Conservation (phyloP, 352 stramenopile genomes). For the Globisporangium splendens region DNA sequence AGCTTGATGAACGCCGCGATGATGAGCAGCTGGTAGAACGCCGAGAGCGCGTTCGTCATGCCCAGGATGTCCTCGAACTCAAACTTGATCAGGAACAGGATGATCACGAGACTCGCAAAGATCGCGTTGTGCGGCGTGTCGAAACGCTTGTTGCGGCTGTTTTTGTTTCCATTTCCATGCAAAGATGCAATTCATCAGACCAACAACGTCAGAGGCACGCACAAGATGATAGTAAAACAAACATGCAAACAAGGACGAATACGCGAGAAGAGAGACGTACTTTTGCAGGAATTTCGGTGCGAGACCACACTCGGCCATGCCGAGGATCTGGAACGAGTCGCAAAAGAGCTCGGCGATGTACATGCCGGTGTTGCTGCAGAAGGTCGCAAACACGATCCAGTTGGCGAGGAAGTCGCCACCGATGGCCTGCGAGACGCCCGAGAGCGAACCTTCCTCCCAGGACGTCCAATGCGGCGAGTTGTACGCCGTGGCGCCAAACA, state of each 20-base stretch:
- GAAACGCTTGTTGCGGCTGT: slow-evolving; percentile 46
- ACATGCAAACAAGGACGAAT: slow-evolving; percentile 15
- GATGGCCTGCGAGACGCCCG: slow-evolving; percentile 75
- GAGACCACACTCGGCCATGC: slow-evolving; percentile 82
- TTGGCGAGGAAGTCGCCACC: slow-evolving; percentile 81
- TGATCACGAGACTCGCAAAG: slow-evolving; percentile 38
- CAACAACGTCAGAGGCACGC: not conserved
- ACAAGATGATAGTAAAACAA: not conserved
- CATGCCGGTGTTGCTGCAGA: slow-evolving; percentile 88
- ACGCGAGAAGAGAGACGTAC: slow-evolving; percentile 50
- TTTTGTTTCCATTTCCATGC: too few relatives aligned
- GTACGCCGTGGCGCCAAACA: slow-evolving; percentile 78
- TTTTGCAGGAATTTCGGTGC: slow-evolving; percentile 77
- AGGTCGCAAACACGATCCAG: slow-evolving; percentile 87
- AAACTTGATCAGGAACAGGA: slow-evolving; percentile 49
- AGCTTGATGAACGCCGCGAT: slow-evolving; percentile 89
- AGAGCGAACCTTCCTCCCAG: slow-evolving; percentile 91
- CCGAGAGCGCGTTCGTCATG: slow-evolving; percentile 90
- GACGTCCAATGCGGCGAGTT: slow-evolving; percentile 57
- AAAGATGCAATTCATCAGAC: too few relatives aligned
- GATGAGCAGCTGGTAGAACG: slow-evolving; percentile 83
- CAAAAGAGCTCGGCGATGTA: slow-evolving; percentile 92
- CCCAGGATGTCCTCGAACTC: slow-evolving; percentile 77
- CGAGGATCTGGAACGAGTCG: slow-evolving; percentile 87
- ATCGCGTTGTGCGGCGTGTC: slow-evolving; percentile 51